phyloP scores from a whole-genome alignment of 257 asterid genomes.

The Osmanthus fragrans region DNA sequence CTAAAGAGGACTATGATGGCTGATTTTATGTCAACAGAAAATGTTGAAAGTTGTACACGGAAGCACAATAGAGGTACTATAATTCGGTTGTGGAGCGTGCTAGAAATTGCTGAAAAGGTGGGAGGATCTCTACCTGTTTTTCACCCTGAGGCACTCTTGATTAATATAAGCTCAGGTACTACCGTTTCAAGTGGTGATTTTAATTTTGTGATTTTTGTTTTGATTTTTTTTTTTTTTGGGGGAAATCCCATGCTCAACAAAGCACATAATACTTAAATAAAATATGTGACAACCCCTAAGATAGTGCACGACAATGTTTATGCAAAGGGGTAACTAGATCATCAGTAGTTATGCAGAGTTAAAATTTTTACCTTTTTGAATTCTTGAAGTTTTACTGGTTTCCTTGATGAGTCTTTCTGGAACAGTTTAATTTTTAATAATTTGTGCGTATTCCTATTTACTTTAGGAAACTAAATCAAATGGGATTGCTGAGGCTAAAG shows the following conservation, averaged over 20 bases:
- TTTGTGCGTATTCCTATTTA: background rate
- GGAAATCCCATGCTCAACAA: conserved; percentile 10
- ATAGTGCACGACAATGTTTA: conserved; percentile 13
- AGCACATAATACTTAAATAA: conserved; percentile 13
- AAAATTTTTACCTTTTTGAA: background rate
- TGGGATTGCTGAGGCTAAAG: background rate
- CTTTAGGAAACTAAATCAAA: background rate
- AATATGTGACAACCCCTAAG: background rate
- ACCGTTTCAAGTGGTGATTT: conserved; percentile 27
- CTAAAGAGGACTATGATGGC: conserved; percentile 34
- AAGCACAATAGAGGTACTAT: conserved; percentile 30
- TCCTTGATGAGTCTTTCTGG: background rate
- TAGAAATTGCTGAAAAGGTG: conserved; percentile 64
- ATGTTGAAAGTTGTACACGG: conserved; percentile 34
- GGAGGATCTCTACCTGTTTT: conserved; percentile 78
- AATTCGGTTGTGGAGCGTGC: conserved; percentile 62
- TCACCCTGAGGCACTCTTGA: conserved; percentile 81
- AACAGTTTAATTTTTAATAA: conserved; percentile 1
- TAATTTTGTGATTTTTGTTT: background rate
- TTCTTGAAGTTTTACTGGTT: conserved; percentile 6
- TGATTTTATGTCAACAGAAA: conserved; percentile 30
- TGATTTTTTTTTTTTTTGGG: too few species aligned
- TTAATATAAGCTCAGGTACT: conserved; percentile 79
- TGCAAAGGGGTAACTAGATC: background rate
- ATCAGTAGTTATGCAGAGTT: background rate